phyloP scores from a whole-genome alignment of 106 monocot genomes.

The Amphibolis antarctica region DNA sequence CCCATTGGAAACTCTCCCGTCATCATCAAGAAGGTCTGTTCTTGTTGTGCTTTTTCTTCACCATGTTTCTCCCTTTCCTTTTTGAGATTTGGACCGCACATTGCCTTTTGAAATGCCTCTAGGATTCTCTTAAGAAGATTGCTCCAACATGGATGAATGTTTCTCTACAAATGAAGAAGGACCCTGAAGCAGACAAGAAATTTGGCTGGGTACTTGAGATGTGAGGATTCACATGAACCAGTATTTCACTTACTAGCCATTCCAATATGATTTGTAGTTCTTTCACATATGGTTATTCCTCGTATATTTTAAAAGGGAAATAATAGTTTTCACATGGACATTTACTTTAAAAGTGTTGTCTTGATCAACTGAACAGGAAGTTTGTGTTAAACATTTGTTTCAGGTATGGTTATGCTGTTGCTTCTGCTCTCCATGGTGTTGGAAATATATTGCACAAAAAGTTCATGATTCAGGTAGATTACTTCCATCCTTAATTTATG shows the following conservation, averaged over 20 bases:
- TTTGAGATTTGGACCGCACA: neutral
- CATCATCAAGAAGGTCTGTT: conserved; percentile 67
- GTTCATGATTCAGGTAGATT: conserved; percentile 90
- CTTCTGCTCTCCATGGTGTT: conserved; percentile 87
- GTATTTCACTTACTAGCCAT: neutral
- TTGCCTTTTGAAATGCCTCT: conserved; percentile 5
- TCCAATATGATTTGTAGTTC: too few species aligned
- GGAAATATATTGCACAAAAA: conserved; percentile 65
- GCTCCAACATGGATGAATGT: conserved; percentile 99
- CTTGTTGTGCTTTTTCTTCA: neutral
- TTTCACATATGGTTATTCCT: too few species aligned
- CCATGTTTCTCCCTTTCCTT: neutral
- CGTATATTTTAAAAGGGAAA: too few species aligned
- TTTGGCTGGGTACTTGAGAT: conserved; percentile 99
- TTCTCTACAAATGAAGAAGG: conserved; percentile 90
- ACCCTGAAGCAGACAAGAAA: conserved; percentile 79
- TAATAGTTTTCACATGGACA: too few species aligned
- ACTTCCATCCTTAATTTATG: neutral
- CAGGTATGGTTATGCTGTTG: conserved; percentile 98
- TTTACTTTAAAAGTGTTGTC: neutral
- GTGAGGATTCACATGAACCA: conserved; percentile 17
- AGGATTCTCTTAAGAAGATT: conserved; percentile 52
- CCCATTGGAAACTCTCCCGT: conserved; percentile 98
- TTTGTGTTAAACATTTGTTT: neutral
- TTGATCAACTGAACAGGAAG: neutral